Conservation (phyloP, 106 monocot species). For the Xerophyta viscosa region DNA sequence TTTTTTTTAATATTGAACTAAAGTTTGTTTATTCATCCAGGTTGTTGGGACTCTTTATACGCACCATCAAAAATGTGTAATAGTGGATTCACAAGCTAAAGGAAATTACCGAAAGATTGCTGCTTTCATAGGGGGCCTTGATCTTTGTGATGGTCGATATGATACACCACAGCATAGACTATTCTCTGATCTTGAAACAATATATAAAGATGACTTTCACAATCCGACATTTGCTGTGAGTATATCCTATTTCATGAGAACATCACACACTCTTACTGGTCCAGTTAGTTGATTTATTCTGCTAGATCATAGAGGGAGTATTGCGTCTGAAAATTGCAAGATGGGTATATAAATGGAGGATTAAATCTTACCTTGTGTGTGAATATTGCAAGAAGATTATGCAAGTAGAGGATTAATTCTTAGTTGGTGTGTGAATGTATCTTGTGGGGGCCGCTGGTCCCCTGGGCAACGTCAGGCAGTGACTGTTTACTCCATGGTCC, state of each 20-base stretch:
- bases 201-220: constrained; percentile 56
- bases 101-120: constrained; percentile 66
- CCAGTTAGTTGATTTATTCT: not conserved
- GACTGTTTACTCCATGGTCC: no score
- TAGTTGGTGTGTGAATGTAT: no score
- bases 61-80: constrained; percentile 69
- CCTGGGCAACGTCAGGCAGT: no score
- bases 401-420: no score
- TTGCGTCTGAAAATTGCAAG: no score
- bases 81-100: constrained; percentile 58
- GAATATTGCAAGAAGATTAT: no score
- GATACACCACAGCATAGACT: constrained; percentile 74
- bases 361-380: no score
- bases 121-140: constrained; percentile 68
- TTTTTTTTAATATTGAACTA: not conserved
- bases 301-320: no score
- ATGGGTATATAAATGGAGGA: no score
- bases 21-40: constrained; percentile 19
- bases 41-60: constrained; percentile 76
- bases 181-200: constrained; percentile 50
- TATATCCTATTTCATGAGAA: constrained; percentile 1
- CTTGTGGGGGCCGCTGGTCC: no score
- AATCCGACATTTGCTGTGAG: constrained; percentile 73
- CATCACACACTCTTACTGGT: not conserved
- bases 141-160: constrained; percentile 82